Evolutionary conservation across 1,139 yeast genomes (phyloP).

Genomic region (Taiozyma sp.): DNA sequence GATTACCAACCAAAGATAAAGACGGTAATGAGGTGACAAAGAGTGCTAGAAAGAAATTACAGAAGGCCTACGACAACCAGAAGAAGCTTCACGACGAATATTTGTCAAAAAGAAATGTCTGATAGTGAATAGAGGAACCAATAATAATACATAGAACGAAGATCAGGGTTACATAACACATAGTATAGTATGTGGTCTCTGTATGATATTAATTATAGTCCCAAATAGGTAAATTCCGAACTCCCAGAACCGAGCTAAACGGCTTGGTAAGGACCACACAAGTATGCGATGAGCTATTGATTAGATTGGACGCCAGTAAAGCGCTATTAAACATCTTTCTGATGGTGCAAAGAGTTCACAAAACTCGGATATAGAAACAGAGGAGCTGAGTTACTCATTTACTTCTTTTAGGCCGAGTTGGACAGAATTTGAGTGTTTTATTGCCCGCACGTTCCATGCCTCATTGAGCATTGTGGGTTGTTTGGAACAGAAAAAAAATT

Average conservation of each 20-base stretch:
- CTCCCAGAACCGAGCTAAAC: not conserved
- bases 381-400: not conserved
- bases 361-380: not conserved
- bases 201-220: not conserved
- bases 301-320: not conserved
- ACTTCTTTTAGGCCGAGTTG: not conserved
- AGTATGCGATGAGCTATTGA: not conserved
- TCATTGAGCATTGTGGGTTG: not conserved
- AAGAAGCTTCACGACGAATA: constrained; percentile 77
- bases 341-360: not conserved
- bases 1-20: constrained; percentile 73
- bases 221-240: not conserved
- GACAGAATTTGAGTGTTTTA: not conserved
- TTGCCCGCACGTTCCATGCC: not conserved
- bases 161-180: not conserved
- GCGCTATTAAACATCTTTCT: not conserved
- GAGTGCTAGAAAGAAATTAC: constrained; percentile 77
- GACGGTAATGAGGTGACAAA: constrained; percentile 88
- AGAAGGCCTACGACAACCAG: constrained; percentile 75
- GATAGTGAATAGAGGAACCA: not conserved
- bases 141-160: not conserved
- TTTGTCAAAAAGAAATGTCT: constrained; percentile 3
- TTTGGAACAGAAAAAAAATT: not conserved
- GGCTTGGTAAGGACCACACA: not conserved
- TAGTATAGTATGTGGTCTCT: not conserved